phyloP scores from a whole-genome alignment of 441 rosid species.

The Syzygium syzygioides region DNA sequence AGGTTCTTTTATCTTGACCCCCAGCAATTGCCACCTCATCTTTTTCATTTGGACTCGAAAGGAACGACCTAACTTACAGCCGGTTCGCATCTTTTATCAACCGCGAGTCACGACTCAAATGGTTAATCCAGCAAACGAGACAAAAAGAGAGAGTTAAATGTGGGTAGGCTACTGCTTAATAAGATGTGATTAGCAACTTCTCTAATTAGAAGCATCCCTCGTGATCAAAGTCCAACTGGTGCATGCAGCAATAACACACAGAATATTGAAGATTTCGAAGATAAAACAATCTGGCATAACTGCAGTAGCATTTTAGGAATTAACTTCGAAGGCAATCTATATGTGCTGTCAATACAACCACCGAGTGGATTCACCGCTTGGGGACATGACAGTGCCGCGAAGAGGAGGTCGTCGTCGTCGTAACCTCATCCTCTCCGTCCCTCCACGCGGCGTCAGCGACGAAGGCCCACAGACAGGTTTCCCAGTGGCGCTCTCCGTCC shows the following conservation, averaged over 20 bases:
- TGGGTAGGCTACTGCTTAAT: not conserved
- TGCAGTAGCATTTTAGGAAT: not conserved
- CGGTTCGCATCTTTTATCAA: not conserved
- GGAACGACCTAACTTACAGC: not conserved
- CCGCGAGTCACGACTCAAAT: not conserved
- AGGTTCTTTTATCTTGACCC: not conserved
- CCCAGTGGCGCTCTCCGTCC: slow-evolving; percentile 30
- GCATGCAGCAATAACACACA: not conserved
- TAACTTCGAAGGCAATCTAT: not conserved
- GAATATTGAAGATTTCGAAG: not conserved
- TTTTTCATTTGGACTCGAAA: not conserved
- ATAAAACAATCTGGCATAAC: not conserved
- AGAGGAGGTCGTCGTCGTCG: slow-evolving; percentile 12
- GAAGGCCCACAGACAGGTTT: slow-evolving; percentile 27
- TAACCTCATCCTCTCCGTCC: slow-evolving; percentile 32
- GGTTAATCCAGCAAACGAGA: not conserved
- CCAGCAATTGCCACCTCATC: not conserved
- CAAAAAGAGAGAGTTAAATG: not conserved
- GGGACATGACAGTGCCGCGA: slow-evolving; percentile 33
- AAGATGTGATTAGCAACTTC: not conserved
- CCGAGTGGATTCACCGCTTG: slow-evolving; percentile 2
- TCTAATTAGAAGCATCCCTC: not conserved
- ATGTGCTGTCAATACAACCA: not conserved
- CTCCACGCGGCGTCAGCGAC: slow-evolving; percentile 38
- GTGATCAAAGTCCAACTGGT: not conserved